Conservation (phyloP, 2,329 filamentous ascomycete genomes). For the Colletotrichum sp. region DNA sequence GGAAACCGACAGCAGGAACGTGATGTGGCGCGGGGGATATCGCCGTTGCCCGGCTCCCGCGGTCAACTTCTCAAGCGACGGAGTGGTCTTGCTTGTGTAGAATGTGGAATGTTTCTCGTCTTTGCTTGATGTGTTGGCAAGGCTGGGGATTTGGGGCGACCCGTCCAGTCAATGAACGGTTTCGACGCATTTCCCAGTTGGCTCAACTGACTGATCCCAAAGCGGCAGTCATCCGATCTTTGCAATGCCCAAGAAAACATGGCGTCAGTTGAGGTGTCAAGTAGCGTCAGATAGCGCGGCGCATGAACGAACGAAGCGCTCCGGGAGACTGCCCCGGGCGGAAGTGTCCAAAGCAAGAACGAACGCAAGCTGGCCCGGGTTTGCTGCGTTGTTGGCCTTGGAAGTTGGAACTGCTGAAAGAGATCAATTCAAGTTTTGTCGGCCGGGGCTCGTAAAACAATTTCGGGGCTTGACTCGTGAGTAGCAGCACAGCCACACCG, state of each 20-base stretch:
- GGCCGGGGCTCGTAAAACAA: not conserved
- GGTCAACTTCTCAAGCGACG: not conserved
- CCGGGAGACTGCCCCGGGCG: not conserved
- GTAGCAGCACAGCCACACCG: slow-evolving; percentile 11
- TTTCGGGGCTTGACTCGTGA: slow-evolving; percentile 15
- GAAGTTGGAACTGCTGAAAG: not conserved
- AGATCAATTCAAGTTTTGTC: not conserved
- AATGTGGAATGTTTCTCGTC: slow-evolving; percentile 3
- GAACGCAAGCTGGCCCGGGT: not conserved
- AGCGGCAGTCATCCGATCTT: slow-evolving; percentile 11
- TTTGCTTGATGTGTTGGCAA: slow-evolving; percentile 15
- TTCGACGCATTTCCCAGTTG: not conserved
- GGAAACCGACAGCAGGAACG: not conserved
- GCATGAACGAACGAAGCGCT: not conserved
- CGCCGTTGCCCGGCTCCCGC: not conserved
- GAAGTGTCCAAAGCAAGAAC: not conserved
- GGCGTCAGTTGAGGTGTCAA: slow-evolving; percentile 15
- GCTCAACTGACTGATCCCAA: not conserved
- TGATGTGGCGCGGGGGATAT: not conserved
- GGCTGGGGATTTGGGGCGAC: not conserved
- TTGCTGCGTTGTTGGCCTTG: not conserved
- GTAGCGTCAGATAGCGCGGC: slow-evolving; percentile 1
- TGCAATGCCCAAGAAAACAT: slow-evolving; percentile 6
- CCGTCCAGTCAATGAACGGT: not conserved
- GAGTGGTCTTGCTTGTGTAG: not conserved